These are phyloP conservation scores for Penicillium pulvis DNA, from an alignment of 495 filamentous ascomycete species.

Conservation along the genomic window DNA sequence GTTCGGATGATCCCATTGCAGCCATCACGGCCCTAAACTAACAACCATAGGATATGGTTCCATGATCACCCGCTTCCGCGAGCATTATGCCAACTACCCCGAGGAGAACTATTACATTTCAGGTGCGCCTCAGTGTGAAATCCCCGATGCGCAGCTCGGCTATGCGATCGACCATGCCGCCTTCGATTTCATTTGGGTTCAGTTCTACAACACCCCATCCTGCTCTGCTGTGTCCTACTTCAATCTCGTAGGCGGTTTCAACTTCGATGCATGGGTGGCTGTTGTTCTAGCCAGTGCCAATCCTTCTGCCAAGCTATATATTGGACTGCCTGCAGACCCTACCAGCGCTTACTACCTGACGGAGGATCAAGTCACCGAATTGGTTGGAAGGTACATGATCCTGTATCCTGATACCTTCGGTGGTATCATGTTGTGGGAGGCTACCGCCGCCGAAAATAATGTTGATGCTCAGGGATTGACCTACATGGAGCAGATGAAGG, in stretches of 20 bases:
- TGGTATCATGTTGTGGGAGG: constrained; percentile 76
- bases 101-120: constrained; percentile 61
- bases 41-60: constrained; percentile 37
- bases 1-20: constrained; percentile 23
- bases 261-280: constrained; percentile 64
- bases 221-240: constrained; percentile 57
- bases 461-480: constrained; percentile 46
- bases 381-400: constrained; percentile 54
- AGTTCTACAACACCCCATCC: constrained; percentile 66
- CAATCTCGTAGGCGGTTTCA: constrained; percentile 52
- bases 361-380: constrained; percentile 44
- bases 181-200: constrained; percentile 69
- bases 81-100: constrained; percentile 45
- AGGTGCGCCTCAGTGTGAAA: constrained; percentile 64
- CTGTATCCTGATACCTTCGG: constrained; percentile 59
- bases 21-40: constrained; percentile 14
- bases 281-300: constrained; percentile 61
- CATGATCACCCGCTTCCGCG: constrained; percentile 55
- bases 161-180: constrained; percentile 47
- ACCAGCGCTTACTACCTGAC: constrained; percentile 48
- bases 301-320: constrained; percentile 60
- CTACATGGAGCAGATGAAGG: constrained; percentile 37
- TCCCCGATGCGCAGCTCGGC: constrained; percentile 59
- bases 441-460: constrained; percentile 55
- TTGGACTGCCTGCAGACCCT: constrained; percentile 61